A percentile compares a stretch with the other conserved stretches of the same genome.
Evolutionary conservation across 345 rosid species (phyloP).

Genomic region (Pelargonium nanum): DNA sequence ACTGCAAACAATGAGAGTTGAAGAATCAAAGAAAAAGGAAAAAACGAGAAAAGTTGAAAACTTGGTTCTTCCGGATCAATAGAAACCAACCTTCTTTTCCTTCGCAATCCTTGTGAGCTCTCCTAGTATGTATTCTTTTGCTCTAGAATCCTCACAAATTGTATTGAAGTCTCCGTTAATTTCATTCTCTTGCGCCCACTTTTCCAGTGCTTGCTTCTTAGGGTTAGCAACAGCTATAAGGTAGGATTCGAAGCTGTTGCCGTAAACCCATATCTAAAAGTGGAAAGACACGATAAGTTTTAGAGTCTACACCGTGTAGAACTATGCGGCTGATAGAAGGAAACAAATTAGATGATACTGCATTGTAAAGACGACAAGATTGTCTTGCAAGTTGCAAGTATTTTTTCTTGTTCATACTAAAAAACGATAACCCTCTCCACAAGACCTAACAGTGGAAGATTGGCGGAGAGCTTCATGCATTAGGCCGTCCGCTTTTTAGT

Average conservation of each 20-base stretch:
- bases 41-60: not conserved
- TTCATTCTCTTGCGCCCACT: slow-evolving; percentile 67
- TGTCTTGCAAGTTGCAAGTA: too few species aligned
- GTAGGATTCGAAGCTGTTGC: slow-evolving; percentile 90
- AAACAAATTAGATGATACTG: too few species aligned
- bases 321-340: not conserved
- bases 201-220: slow-evolving; percentile 56
- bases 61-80: not conserved
- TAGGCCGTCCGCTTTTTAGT: too few species aligned
- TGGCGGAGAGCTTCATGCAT: too few species aligned
- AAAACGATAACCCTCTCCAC: too few species aligned
- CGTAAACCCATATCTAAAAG: slow-evolving; percentile 85
- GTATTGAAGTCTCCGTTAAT: slow-evolving; percentile 56
- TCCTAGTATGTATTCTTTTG: slow-evolving; percentile 54
- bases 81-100: slow-evolving; percentile 61
- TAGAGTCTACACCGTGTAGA: not conserved
- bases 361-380: too few species aligned
- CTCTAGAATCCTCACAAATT: slow-evolving; percentile 52
- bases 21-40: not conserved
- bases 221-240: slow-evolving; percentile 87
- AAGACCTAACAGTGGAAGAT: too few species aligned
- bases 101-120: slow-evolving; percentile 62
- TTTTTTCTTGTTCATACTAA: too few species aligned
- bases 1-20: slow-evolving; percentile 24
- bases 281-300: slow-evolving; percentile 3